phyloP scores from a whole-genome alignment of 2,329 filamentous ascomycete genomes.

The Aschersonia sp. region DNA sequence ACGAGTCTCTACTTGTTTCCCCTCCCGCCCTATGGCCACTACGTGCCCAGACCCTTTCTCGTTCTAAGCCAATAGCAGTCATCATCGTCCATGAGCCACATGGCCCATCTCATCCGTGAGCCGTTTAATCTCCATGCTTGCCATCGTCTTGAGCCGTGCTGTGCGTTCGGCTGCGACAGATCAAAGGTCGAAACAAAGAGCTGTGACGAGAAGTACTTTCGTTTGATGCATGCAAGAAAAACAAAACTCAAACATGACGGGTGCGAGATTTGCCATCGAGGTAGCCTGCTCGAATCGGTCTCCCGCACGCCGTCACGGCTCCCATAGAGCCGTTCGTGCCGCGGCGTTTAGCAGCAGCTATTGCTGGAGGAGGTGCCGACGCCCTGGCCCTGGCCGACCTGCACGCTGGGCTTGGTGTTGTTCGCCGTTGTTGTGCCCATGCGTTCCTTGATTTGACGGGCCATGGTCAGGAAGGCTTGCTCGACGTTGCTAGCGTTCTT shows the following conservation, averaged over 20 bases:
- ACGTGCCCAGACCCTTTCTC: too few relatives aligned
- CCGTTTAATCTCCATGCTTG: too few relatives aligned
- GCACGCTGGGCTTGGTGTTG: slow-evolving; percentile 97
- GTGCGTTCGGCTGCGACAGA: too few relatives aligned
- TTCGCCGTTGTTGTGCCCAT: slow-evolving; percentile 93
- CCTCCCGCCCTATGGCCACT: too few relatives aligned
- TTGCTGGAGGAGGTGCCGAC: slow-evolving; percentile 76
- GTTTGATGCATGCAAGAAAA: not conserved
- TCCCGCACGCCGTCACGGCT: not conserved
- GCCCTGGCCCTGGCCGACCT: slow-evolving; percentile 88
- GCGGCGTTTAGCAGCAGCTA: slow-evolving; percentile 67
- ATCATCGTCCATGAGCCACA: too few relatives aligned
- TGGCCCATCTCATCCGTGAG: too few relatives aligned
- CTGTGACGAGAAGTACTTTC: slow-evolving; percentile 2
- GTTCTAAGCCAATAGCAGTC: too few relatives aligned
- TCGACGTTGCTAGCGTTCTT: slow-evolving; percentile 99
- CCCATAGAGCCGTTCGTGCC: not conserved
- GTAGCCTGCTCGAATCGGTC: not conserved
- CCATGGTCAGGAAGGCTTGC: slow-evolving; percentile 99
- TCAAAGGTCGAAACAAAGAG: not conserved
- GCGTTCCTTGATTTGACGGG: slow-evolving; percentile 98
- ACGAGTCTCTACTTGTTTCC: too few relatives aligned
- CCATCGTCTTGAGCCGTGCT: too few relatives aligned
- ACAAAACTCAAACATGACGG: not conserved
- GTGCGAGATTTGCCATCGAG: slow-evolving; percentile 6